Evolutionary conservation across 2,329 filamentous ascomycete species (phyloP).

Genomic region (Cytospora leucostoma): DNA sequence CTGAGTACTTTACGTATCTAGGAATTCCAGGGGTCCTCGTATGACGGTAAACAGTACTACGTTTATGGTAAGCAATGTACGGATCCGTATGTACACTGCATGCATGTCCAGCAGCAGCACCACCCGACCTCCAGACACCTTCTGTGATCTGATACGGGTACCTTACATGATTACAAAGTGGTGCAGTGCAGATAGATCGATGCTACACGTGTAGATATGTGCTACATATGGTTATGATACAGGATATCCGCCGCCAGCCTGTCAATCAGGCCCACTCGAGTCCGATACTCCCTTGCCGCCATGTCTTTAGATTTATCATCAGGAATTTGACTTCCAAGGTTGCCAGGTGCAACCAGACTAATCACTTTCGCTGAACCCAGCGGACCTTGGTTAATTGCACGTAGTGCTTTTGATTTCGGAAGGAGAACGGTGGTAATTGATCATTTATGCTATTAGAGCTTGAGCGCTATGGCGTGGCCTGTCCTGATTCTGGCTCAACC

Average conservation of each 20-base stretch:
- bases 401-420: neutral
- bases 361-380: neutral
- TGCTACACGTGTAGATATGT: neutral
- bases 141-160: neutral
- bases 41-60: neutral
- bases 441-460: slow-evolving; percentile 12
- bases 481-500: neutral
- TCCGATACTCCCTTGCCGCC: neutral
- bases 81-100: neutral
- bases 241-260: neutral
- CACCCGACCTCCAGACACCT: neutral
- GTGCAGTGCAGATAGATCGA: too few relatives aligned
- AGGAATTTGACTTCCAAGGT: neutral
- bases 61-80: neutral
- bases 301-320: neutral
- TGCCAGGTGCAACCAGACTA: neutral
- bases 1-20: neutral
- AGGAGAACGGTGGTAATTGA: neutral
- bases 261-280: neutral
- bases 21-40: neutral
- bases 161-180: neutral
- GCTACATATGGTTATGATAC: neutral
- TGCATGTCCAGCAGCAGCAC: too few relatives aligned
- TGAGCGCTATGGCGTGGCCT: slow-evolving; percentile 5
- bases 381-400: neutral